Base-by-base conservation (phyloP, 228 moss, liverwort and hornwort genomes). In the Sphagnum fallax region DNA sequence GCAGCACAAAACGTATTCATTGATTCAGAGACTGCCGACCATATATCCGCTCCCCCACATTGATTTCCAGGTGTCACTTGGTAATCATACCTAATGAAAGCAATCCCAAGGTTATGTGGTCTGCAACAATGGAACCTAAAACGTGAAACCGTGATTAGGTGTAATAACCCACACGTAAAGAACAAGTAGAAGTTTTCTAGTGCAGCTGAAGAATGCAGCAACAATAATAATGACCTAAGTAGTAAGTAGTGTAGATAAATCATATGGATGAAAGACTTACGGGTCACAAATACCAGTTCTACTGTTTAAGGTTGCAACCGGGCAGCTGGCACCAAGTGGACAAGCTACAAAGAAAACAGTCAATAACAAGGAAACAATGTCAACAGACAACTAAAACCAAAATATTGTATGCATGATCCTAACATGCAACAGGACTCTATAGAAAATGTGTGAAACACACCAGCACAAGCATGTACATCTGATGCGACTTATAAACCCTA, bases 1-100 rank as follows among this genome's bases (percentile, higher is more conserved):
- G 85, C 88, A 60, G 84, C 79, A 74, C 94, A 94, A 70, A 94
- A 94, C 12, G 86, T 81, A 53, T 76, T 81, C 8, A 51, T 61
- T 12, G 89, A 62, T 50, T 81, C 74, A 16, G 65, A 49, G 60
- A 82, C 87, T 61, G 61, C 77, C 51, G 85, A 73, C 98, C 98
- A 98, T 70, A 84, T 76, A 76, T 98, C 90, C 59, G 98, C 98
- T 75, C 94, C 94, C 63, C 98, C 98, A 71, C 98, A 98, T n/a
- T 61, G 50, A 57, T 77, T 75, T 64, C 76, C 73, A 61, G 72
- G 67, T 68, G 60, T 77, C 81, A 90, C 73, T 71, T 86, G 81
- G 70, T 98, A 98, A 10, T 74, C 87, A 64, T 98, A 98, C 62
- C 94, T 94, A 79, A 64, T 71, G 9, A 32, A 32, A 32, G 32